Percentiles rank a stretch among this genome's conserved stretches.
These are phyloP conservation scores for Naumovozyma baii DNA, from an alignment of 805 yeast genomes.

Conservation along the genomic window DNA sequence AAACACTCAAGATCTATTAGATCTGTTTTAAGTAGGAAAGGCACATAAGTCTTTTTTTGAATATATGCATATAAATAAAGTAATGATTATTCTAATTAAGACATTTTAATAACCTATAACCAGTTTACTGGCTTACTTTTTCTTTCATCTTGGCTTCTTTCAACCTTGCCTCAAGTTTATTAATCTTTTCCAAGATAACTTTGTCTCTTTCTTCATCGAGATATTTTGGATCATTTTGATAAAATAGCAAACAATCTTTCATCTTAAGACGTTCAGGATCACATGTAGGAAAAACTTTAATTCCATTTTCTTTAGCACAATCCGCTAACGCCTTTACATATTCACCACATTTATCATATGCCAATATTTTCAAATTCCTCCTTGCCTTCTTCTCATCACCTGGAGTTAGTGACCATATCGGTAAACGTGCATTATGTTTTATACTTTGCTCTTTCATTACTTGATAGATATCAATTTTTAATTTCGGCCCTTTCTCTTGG, in stretches of 20 bases:
- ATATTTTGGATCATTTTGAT: slow-evolving; percentile 47
- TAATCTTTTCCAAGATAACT: slow-evolving; percentile 49
- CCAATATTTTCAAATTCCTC: slow-evolving; percentile 55
- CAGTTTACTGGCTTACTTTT: neutral
- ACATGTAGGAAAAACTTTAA: slow-evolving; percentile 61
- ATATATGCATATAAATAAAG: too few relatives aligned
- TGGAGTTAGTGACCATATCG: slow-evolving; percentile 70
- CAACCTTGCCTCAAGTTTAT: slow-evolving; percentile 26
- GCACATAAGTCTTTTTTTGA: neutral
- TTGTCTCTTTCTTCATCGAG: slow-evolving; percentile 63
- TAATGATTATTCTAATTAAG: too few relatives aligned
- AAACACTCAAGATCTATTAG: slow-evolving; percentile 24
- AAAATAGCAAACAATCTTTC: slow-evolving; percentile 51
- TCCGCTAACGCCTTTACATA: slow-evolving; percentile 55
- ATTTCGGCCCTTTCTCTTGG: too few relatives aligned
- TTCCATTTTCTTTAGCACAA: slow-evolving; percentile 55
- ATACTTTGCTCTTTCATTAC: neutral
- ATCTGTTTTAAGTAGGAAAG: slow-evolving; percentile 18
- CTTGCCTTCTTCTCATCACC: slow-evolving; percentile 66
- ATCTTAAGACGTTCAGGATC: slow-evolving; percentile 46
- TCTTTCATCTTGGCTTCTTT: slow-evolving; percentile 6
- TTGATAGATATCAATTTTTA: too few relatives aligned
- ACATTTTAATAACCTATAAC: too few relatives aligned
- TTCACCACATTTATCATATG: slow-evolving; percentile 59
- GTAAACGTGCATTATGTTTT: slow-evolving; percentile 32